A percentile compares a stretch with the other conserved stretches of the same genome.
Conservation (phyloP, 1,284 basidiomycete genomes). For the Trichosporon ovoides region DNA sequence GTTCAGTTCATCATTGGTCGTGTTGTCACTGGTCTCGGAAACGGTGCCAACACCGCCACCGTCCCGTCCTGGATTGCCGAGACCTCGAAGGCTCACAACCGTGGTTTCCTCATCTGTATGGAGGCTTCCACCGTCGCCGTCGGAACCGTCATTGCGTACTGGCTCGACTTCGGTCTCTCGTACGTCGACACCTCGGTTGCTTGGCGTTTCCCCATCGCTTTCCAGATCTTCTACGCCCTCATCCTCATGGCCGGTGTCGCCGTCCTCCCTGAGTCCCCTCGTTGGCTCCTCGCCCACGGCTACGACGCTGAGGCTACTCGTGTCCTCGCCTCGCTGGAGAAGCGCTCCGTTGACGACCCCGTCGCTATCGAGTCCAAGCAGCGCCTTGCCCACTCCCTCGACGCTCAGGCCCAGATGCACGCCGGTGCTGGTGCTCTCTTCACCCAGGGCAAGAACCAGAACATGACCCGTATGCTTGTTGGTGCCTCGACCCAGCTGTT, state of each 20-base stretch:
- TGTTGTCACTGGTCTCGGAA: slow-evolving; percentile 54
- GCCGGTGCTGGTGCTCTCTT: slow-evolving; percentile 46
- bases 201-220: slow-evolving; percentile 52
- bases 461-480: slow-evolving; percentile 50
- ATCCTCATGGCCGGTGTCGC: slow-evolving; percentile 50
- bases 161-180: slow-evolving; percentile 53
- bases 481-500: slow-evolving; percentile 52
- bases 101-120: slow-evolving; percentile 57
- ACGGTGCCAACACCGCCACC: slow-evolving; percentile 56
- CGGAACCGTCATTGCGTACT: slow-evolving; percentile 53
- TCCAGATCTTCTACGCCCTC: slow-evolving; percentile 54
- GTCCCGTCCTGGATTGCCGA: slow-evolving; percentile 58
- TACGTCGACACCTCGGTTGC: slow-evolving; percentile 48
- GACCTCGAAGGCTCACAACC: slow-evolving; percentile 56
- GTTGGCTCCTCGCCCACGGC: slow-evolving; percentile 52
- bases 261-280: slow-evolving; percentile 53
- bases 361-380: slow-evolving; percentile 41
- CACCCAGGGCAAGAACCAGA: slow-evolving; percentile 51
- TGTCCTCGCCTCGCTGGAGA: slow-evolving; percentile 49
- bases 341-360: slow-evolving; percentile 35
- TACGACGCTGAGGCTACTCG: slow-evolving; percentile 38
- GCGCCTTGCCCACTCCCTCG: slow-evolving; percentile 47
- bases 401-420: slow-evolving; percentile 29
- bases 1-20: slow-evolving; percentile 54
- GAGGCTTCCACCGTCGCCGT: slow-evolving; percentile 57